Percentiles rank a stretch among this genome's conserved stretches.
Evolutionary conservation across 2,329 filamentous ascomycete genomes (phyloP).

Genomic region (Paraconiothyrium brasiliense): DNA sequence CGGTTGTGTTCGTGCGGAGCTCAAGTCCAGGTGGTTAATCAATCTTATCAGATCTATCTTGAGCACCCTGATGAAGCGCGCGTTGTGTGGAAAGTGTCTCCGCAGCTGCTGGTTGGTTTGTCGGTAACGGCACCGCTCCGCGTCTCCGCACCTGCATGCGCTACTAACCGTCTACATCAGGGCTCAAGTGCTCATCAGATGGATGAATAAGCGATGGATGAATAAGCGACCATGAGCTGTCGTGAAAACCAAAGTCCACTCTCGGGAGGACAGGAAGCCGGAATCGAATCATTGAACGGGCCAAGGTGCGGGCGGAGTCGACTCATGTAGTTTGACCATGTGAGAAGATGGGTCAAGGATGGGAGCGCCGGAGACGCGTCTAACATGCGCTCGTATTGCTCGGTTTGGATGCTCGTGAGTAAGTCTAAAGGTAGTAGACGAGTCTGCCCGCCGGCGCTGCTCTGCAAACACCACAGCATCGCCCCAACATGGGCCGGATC

Average conservation of each 20-base stretch:
- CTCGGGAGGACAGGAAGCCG: no score
- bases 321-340: no score
- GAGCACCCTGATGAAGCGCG: conserved; percentile 8
- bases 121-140: neutral
- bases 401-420: neutral
- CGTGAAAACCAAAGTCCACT: neutral
- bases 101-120: neutral
- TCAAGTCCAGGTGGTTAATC: neutral
- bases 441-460: neutral
- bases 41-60: neutral
- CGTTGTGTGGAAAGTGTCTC: neutral
- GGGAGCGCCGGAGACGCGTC: no score
- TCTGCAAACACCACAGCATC: neutral
- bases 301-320: no score
- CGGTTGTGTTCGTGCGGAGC: neutral
- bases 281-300: no score
- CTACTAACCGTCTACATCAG: neutral
- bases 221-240: neutral
- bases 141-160: neutral
- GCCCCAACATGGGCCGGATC: neutral
- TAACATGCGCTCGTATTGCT: no score
- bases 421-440: neutral
- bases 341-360: no score
- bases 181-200: neutral
- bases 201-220: neutral